Base-by-base conservation (phyloP, 75 land plant genomes). In the Ceratopteris richardii region DNA sequence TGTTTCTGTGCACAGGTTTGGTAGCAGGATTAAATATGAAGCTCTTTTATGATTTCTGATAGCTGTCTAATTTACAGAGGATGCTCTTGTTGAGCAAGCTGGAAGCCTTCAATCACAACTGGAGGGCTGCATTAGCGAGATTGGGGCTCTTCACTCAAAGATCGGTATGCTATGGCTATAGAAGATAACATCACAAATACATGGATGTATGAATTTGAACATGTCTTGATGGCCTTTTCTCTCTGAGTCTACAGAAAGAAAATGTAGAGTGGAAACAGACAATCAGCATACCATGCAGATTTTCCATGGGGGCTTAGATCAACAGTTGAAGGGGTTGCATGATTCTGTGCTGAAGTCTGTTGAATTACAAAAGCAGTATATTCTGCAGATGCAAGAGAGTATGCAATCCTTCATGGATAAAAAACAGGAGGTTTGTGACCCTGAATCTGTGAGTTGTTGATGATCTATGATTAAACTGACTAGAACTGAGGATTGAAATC, bases 121-220 rank as follows among this genome's bases (percentile, higher is more conserved):
- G 47, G 76, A 73, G 41, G 46, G 53, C 0, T 58, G 73, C 13
- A 70, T 46, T 18, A 42, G 53, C 24, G 76, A 73, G 10, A 68
- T 73, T 21, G 40, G 39, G 14, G 76, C 64, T 6, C 37, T 73
- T 31, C 68, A 68, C 27, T 52, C 60, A 1, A 73, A 73, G 44
- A 66, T 73, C 12, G 76, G 76, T 73, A 58, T 33, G 29, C 17
- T 19, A 25, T 3, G 7, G 1, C 18, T 18, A 39, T 25, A 0
- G 11, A 25, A 33, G 36, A 9, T 1, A 16, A 55, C 12, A 0
- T 26, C 39, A 25, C 12, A 16, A 18, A 16, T 13, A 1, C 12
- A 2, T 1, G 2, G 1, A 5, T 24, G 31, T 30, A 30, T n/a
- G 31, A 12, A n/a, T 1, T 33, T 31, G 59, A 28, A 20, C 31